Base-by-base conservation (phyloP, 257 asterid genomes). In the Solanum lignicaule region DNA sequence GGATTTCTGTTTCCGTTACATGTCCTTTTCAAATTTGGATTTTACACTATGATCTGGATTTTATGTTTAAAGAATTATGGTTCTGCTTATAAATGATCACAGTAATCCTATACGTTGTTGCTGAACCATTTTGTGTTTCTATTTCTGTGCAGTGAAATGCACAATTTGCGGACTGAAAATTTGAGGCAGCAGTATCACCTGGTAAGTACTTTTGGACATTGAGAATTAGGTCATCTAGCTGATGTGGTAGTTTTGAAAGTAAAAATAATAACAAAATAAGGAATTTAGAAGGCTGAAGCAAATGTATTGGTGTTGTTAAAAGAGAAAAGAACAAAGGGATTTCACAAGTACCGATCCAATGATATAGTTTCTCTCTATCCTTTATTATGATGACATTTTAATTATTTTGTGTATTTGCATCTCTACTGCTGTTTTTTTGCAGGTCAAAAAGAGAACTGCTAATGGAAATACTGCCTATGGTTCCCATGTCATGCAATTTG, bases 401-500 rank as follows among this genome's bases (percentile, higher is more conserved):
- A 82, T 48, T n/a, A 25, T 78, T 25, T 39, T 82, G 43, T 48
- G 21, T 82, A 16, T 25, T 82, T 82, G 33, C 68, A n/a, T 82
- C 86, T 48, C 86, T 82, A 48, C 18, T 82, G 71, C 69, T 82
- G 43, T 14, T 5, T 18, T 88, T 90, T 89, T 90, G 82, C 91
- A 97, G 99, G 99, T 97, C 52, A 96, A 94, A 92, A 81, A 87
- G 86, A 92, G 98, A 89, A 97, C 99, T 79, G 87, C 93, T 21
- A 91, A 89, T 75, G 96, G 90, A 43, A 92, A 96, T 88, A 83
- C 93, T 81, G 93, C 87, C 38, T 91, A 92, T 88, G 98, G 98
- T 11, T 96, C 99, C 90, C 99, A 96, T 83, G 99, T 96, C 78
- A 94, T 95, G 99, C 99, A 96, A 92, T 96, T 92, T 71, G 99